Evolutionary conservation across 345 rosid species (phyloP).

Genomic region (Clarkia xantiana): DNA sequence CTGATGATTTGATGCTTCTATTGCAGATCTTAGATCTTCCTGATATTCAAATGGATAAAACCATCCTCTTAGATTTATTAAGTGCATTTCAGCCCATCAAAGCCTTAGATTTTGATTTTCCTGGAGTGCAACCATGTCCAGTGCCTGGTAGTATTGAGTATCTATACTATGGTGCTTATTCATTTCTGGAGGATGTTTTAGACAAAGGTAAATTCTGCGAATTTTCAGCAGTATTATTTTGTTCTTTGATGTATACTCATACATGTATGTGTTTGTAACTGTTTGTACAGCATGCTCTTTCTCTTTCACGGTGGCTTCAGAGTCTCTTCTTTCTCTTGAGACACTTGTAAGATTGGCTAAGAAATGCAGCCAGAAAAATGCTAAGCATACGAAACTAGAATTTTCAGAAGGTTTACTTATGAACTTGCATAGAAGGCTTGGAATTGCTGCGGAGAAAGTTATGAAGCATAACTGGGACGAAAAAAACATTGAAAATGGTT

Average conservation of each 20-base stretch:
- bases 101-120: conserved; percentile 20
- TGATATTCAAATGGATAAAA: conserved; percentile 30
- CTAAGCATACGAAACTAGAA: conserved; percentile 12
- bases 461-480: conserved; percentile 42
- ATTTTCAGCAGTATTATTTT: neutral
- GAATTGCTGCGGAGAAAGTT: conserved; percentile 54
- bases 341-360: conserved; percentile 33
- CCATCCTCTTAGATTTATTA: conserved; percentile 41
- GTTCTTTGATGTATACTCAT: conserved; percentile 1
- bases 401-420: conserved; percentile 22
- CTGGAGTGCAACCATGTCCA: conserved; percentile 30
- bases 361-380: conserved; percentile 20
- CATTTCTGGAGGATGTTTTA: conserved; percentile 47
- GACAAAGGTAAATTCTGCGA: conserved; percentile 27
- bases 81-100: conserved; percentile 47
- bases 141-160: conserved; percentile 45
- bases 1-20: conserved; percentile 5
- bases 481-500: conserved; percentile 41
- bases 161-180: conserved; percentile 45
- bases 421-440: conserved; percentile 30
- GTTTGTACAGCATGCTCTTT: conserved; percentile 58
- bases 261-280: neutral
- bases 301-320: conserved; percentile 55
- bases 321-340: conserved; percentile 50
- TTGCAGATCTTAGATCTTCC: conserved; percentile 44